phyloP scores from a whole-genome alignment of 179 eudicot genomes.

The Nepenthes alata region DNA sequence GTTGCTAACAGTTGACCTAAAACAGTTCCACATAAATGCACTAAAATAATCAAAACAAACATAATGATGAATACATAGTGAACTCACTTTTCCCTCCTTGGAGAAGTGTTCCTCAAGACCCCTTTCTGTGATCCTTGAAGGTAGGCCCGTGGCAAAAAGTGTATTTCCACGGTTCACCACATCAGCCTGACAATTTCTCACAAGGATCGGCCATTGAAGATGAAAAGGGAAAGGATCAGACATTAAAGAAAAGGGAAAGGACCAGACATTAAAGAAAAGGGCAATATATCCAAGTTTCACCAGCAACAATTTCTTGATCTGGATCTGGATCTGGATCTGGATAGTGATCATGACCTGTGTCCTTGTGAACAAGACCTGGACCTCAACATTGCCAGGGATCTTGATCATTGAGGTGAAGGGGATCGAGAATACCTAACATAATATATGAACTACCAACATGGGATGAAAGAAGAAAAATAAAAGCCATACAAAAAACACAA shows the following conservation, averaged over 20 bases:
- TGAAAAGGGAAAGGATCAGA: not conserved
- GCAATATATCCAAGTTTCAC: slow-evolving; percentile 18
- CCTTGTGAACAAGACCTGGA: slow-evolving; percentile 29
- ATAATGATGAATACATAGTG: not conserved
- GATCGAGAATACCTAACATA: slow-evolving; percentile 46
- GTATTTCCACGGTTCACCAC: slow-evolving; percentile 58
- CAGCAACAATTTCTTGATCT: slow-evolving; percentile 58
- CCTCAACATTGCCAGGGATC: slow-evolving; percentile 49
- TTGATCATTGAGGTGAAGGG: slow-evolving; percentile 57
- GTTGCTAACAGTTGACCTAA: no score
- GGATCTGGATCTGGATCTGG: slow-evolving; percentile 11
- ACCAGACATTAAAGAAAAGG: not conserved
- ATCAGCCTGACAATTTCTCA: slow-evolving; percentile 37
- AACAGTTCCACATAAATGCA: no score
- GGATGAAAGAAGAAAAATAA: not conserved
- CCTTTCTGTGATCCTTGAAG: slow-evolving; percentile 81
- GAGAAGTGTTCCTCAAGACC: slow-evolving; percentile 81
- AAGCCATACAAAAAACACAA: not conserved
- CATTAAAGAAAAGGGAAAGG: not conserved
- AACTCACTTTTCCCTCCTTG: slow-evolving; percentile 77
- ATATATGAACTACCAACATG: not conserved
- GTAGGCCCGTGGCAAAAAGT: slow-evolving; percentile 83
- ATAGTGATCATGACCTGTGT: slow-evolving; percentile 26
- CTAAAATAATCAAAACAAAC: not conserved
- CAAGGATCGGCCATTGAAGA: slow-evolving; percentile 5